Evolutionary conservation across 1,284 basidiomycete species (phyloP), one percentile per base, ranked within the genome.

Genomic region (Limonomyces culmigenus): DNA sequence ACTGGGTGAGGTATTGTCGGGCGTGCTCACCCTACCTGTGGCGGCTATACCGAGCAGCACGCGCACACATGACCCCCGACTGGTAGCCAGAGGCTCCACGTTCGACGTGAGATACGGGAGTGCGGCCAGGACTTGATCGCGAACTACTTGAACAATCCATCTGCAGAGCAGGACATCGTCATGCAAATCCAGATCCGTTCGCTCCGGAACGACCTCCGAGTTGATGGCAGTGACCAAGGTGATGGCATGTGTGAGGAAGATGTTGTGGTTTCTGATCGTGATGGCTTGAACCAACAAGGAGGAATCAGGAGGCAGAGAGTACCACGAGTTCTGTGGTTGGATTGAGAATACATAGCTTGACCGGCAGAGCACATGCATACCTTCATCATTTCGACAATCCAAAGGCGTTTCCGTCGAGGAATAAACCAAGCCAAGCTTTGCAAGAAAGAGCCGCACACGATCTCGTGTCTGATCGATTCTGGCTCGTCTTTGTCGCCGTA

Each of bases 71-170:
- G 14, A 36, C 31, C 32, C 39, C 39, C 12, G 40, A 35, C 10
- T 40, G 10, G 25, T 27, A 8, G 25, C 10, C 25, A 27, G 8
- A 8, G 25, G 45, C 35, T 57, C 45, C 2, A 50, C 45, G 18
- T 65, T 60, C 2, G 67, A 50, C 46, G 70, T 68, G 3, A 65
- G 63, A 3, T 77, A 51, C 25, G 70, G 52, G 16, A 60, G 59
- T 8, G 53, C 60, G 19, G 62, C 58, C 13, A 75, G 43, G 10
- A 73, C 3, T 64, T 51, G n/a, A 71, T 49, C 5, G 52, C 41
- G 17, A 51, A 46, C 16, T 44, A 49, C 34, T 57, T 52, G n/a
- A 39, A 39, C 1, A 44, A 39, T 13, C 43, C 34, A 23, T 42
- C 37, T 12, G 42, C 29, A n/a, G 42, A 40, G 11, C 43, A 25